Evolutionary conservation across 2,329 filamentous ascomycete genomes (phyloP).

Genomic region (Penicillium sp.): DNA sequence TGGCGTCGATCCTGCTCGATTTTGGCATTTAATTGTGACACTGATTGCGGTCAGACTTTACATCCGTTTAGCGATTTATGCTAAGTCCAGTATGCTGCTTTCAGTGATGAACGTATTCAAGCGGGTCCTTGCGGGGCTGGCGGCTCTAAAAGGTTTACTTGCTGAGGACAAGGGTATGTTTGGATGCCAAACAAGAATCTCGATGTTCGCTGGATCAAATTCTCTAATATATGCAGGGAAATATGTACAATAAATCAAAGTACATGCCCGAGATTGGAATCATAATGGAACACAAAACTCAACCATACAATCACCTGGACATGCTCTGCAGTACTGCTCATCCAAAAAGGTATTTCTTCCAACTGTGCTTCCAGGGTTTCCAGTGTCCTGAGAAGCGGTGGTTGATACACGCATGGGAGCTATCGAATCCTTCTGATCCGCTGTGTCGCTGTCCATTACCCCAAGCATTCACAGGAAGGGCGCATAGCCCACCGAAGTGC

Average conservation of each 20-base stretch:
- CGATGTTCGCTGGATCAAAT: background rate
- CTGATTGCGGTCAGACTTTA: too few relatives aligned
- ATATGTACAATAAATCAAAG: background rate
- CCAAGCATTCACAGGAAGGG: conserved; percentile 71
- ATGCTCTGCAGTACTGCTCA: conserved; percentile 2
- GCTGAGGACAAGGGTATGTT: too few relatives aligned
- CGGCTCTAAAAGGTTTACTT: too few relatives aligned
- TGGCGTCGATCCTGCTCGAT: too few relatives aligned
- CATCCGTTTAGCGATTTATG: too few relatives aligned
- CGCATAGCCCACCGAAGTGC: conserved; percentile 78
- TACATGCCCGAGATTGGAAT: background rate
- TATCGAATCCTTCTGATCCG: conserved; percentile 27
- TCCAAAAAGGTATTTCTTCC: conserved; percentile 31
- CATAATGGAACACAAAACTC: background rate
- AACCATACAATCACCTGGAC: too few relatives aligned
- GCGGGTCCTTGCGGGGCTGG: too few relatives aligned
- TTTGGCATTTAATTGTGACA: too few relatives aligned
- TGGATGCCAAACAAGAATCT: too few relatives aligned
- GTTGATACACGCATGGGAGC: conserved; percentile 33
- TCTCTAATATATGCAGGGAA: background rate
- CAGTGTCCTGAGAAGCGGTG: conserved; percentile 35
- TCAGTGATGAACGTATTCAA: too few relatives aligned
- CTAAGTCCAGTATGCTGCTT: too few relatives aligned
- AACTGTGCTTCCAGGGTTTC: conserved; percentile 38
- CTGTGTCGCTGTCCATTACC: conserved; percentile 38